These are phyloP conservation scores for Sinapis alba DNA, from an alignment of 441 rosid species.

Conservation along the genomic window DNA sequence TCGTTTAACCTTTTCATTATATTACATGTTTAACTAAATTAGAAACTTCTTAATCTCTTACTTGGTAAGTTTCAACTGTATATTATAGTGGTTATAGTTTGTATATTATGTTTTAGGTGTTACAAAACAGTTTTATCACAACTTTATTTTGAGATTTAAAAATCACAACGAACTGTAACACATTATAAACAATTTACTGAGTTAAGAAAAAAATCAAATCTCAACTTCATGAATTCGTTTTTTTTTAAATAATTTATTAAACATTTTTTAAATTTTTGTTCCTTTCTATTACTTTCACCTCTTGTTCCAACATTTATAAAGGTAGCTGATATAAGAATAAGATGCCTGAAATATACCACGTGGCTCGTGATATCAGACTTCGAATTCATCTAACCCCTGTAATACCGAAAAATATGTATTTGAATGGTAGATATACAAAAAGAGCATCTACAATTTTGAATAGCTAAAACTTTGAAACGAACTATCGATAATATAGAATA, in stretches of 20 bases:
- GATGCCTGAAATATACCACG: not conserved
- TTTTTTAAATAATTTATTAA: too few relatives aligned
- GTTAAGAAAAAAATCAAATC: too few relatives aligned
- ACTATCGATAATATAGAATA: not conserved
- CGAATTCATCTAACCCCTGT: not conserved
- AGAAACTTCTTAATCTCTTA: not conserved
- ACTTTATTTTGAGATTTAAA: too few relatives aligned
- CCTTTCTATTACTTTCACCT: not conserved
- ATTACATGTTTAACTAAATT: too few relatives aligned
- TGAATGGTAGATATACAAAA: not conserved
- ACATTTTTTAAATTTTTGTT: too few relatives aligned
- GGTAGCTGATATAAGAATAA: not conserved
- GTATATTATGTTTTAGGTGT: not conserved
- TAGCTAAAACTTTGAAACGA: not conserved
- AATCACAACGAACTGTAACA: too few relatives aligned
- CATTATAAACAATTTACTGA: too few relatives aligned
- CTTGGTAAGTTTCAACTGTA: too few relatives aligned
- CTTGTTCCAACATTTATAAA: not conserved
- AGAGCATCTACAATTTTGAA: not conserved
- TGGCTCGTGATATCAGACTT: not conserved
- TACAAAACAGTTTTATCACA: not conserved
- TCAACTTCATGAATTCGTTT: too few relatives aligned
- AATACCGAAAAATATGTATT: not conserved
- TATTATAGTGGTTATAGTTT: not conserved
- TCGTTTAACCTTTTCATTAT: too few relatives aligned